Evolutionary conservation across 768 basidiomycete genomes (phyloP).

Genomic region (Mycena leptocephala): DNA sequence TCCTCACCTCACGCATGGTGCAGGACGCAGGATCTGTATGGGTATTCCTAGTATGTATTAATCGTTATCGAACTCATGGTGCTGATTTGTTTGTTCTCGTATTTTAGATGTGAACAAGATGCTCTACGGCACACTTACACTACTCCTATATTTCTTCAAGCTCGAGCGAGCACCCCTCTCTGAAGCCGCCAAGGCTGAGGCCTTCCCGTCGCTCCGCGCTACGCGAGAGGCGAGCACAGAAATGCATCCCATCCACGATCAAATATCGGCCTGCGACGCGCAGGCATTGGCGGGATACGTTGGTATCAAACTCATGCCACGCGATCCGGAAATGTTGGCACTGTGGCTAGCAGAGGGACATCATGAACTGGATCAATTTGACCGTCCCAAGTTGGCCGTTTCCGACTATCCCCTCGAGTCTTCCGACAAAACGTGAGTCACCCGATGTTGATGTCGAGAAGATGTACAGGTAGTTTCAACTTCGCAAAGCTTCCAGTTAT

Average conservation of each 20-base stretch:
- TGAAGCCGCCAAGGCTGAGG: neutral
- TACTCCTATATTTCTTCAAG: conserved; percentile 6
- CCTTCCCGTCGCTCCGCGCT: neutral
- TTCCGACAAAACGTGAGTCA: no score
- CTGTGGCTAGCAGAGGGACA: no score
- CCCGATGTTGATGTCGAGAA: no score
- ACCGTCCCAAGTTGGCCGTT: neutral
- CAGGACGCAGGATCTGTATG: conserved; percentile 1
- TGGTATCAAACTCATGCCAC: neutral
- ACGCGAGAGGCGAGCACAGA: neutral
- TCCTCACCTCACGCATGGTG: conserved; percentile 1
- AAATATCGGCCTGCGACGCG: neutral
- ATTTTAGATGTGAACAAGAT: conserved; percentile 7
- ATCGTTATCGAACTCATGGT: no score
- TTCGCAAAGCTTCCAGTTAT: no score
- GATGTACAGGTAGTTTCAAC: no score
- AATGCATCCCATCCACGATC: conserved; percentile 4
- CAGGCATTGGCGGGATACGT: neutral
- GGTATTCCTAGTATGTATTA: conserved; percentile 9
- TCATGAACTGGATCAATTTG: neutral
- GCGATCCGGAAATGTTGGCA: neutral
- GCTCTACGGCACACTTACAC: neutral
- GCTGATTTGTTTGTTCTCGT: no score
- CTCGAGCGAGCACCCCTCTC: neutral
- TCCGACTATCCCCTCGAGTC: no score